These are phyloP conservation scores for Chamaecyparis obtusa DNA, from an alignment of 75 land plant genomes.

Conservation along the genomic window DNA sequence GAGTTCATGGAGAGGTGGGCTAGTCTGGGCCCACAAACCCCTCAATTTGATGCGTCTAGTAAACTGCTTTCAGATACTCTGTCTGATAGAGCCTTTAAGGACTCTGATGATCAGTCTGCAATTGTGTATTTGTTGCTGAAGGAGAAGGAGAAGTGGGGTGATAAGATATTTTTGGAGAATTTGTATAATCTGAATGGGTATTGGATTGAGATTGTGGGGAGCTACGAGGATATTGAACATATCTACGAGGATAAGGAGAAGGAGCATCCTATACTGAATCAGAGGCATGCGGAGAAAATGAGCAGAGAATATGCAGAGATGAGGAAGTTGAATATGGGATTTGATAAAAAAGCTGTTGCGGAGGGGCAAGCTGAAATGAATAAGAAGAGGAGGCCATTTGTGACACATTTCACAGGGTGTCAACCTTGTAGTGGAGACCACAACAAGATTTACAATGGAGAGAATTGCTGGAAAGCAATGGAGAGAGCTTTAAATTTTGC, in stretches of 20 bases:
- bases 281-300: slow-evolving; percentile 23
- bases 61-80: slow-evolving; percentile 32
- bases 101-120: slow-evolving; percentile 81
- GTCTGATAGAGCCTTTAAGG: slow-evolving; percentile 51
- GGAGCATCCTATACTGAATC: slow-evolving; percentile 23
- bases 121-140: slow-evolving; percentile 62
- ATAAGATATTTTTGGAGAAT: slow-evolving; percentile 51
- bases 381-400: slow-evolving; percentile 58
- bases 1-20: slow-evolving; percentile 74
- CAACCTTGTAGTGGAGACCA: slow-evolving; percentile 81
- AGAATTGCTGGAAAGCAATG: slow-evolving; percentile 62
- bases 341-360: slow-evolving; percentile 18
- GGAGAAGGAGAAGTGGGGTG: slow-evolving; percentile 33
- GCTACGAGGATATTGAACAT: slow-evolving; percentile 35
- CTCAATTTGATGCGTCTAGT: slow-evolving; percentile 51
- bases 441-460: slow-evolving; percentile 55
- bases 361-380: slow-evolving; percentile 13
- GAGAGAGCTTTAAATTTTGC: slow-evolving; percentile 62
- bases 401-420: slow-evolving; percentile 95
- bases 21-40: slow-evolving; percentile 63
- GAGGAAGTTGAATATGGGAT: slow-evolving; percentile 15
- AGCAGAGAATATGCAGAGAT: background rate
- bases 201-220: slow-evolving; percentile 64
- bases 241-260: slow-evolving; percentile 33
- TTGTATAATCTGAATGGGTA: slow-evolving; percentile 64